Conservation (phyloP, 345 rosid genomes). For the Trapa bicornis region DNA sequence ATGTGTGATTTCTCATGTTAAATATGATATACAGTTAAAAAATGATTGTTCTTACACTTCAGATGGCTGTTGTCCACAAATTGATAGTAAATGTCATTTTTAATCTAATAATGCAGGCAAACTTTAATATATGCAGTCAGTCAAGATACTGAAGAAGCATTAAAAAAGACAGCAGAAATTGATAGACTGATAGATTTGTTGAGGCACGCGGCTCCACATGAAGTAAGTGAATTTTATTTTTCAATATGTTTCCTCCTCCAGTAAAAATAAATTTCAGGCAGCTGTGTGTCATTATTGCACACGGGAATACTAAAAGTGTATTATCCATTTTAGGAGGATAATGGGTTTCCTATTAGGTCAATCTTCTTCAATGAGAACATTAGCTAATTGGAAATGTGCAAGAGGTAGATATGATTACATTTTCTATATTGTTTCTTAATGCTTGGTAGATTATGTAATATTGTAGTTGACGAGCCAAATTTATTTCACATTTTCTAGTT, state of each 20-base stretch:
- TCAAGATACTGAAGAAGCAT: conserved; percentile 69
- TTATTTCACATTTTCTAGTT: background rate
- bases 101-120: conserved; percentile 78
- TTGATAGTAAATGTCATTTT: conserved; percentile 31
- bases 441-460: too few relatives aligned
- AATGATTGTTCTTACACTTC: background rate
- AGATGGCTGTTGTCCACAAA: conserved; percentile 11
- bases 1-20: background rate
- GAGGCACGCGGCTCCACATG: conserved; percentile 58
- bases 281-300: background rate
- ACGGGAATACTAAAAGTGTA: background rate
- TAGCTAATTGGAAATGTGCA: background rate
- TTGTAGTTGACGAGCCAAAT: background rate
- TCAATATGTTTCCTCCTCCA: background rate
- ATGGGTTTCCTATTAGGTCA: background rate
- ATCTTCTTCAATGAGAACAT: background rate
- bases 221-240: conserved; percentile 27
- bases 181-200: conserved; percentile 68
- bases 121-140: conserved; percentile 72
- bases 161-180: conserved; percentile 77
- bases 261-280: background rate
- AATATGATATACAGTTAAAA: background rate
- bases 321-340: background rate
- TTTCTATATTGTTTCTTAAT: background rate
- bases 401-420: background rate